Base-by-base conservation (phyloP, 2,329 filamentous ascomycete genomes). In the Phoma herbarum region DNA sequence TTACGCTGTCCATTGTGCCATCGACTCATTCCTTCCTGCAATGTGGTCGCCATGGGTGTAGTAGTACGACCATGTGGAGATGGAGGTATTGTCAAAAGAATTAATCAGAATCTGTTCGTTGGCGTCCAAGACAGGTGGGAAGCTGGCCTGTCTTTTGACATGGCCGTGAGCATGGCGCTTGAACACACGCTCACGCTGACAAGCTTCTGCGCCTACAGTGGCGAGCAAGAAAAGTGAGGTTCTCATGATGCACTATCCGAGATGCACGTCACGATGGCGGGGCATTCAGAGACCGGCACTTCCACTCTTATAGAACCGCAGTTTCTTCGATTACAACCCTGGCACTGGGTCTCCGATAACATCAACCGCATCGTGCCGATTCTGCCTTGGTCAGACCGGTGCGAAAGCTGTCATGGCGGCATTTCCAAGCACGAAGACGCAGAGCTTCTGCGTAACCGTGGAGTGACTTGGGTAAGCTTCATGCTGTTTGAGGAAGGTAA, bases 11-110 rank as follows among this genome's bases (percentile, higher is more conserved):
- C 75, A 78, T 45, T 78, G 76, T 37, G 79, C 77, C 63, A 79
- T 71, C 11, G 75, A 73, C 52, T 74, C 66, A 23, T 78, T 75
- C 39, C 61, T 69, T 41, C 67, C 74, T 52, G 73, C 74, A 26
- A 75, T 48, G 52, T 76, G 73, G 35, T 61, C 67, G 49, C 73
- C 71, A 60, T 79, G 75, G 14, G 72, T 77, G 57, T 78, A 78
- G 53, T 78, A 77, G 60, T 77, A 76, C 3, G 72, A 74, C 73
- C 73, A 77, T 53, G 69, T 66, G 23, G 71, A 67, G 43, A 80
- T 79, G 8, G 75, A 76, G 10, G 70, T 73, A 53, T 76, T 75
- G 57, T 79, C 77, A 53, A 80, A 79, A 2, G 77, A 79, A 50
- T 77, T 72, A 31, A 78, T 59, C 43, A 80, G 64, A n/a, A 78